Base-by-base conservation (phyloP, 441 rosid genomes). In the Gossypium laxum region DNA sequence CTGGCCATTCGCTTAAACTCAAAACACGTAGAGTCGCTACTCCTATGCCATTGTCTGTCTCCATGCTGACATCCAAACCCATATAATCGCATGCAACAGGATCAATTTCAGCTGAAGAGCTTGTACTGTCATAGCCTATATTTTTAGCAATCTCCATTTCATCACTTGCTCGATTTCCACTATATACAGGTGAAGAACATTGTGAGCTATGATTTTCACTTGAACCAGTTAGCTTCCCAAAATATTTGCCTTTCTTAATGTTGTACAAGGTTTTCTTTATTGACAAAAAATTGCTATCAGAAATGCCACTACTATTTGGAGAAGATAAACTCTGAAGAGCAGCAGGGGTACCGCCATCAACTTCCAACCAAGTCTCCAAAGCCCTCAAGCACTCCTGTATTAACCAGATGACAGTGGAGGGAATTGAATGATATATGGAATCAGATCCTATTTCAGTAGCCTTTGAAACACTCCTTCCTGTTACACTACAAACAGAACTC, bases 331-430 rank as follows among this genome's bases (percentile, higher is more conserved):
- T 76, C 67, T 67, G 67, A 68, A 81, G 69, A 77, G 76, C 81
- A 18, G 81, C 83, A 74, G 82, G 75, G 77, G 79, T 77, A 70
- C 85, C 79, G 73, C 84, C 84, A 82, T 88, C 87, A 70, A 77
- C 86, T 80, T 84, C 84, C 79, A 90, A 51, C 84, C 93, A 91
- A 70, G 76, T 76, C 77, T 91, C 97, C 67, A 93, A 64, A 72
- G 92, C 87, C 83, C 80, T 83, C 81, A 90, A 76, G 78, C 98
- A 92, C 79, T 92, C 97, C 22, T 79, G 78, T 56, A 83, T 79
- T 71, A 96, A 75, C 86, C 89, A 89, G 72, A 66, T 75, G 60
- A 85, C 91, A 72, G 90, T 76, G 12, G 85, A 76, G 45, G 94
- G 98, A 81, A 91, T 67, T 41, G 57, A 61, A 75, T 65, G 75